These are phyloP conservation scores for Aspergillus ustus DNA, from an alignment of 2,329 filamentous ascomycete genomes.

Conservation along the genomic window DNA sequence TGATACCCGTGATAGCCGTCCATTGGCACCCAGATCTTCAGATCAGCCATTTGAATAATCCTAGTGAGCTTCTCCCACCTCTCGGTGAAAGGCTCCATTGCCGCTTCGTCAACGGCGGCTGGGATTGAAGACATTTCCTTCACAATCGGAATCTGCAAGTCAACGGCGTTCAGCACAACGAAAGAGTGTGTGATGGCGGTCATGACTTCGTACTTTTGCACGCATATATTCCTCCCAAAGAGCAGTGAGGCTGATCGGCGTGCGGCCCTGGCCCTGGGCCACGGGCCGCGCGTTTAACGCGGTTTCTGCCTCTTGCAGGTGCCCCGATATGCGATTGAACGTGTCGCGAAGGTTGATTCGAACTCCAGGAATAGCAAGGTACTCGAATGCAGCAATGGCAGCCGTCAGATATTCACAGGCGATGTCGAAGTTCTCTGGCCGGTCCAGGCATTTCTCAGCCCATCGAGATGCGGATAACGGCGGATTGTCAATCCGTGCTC, in stretches of 20 bases:
- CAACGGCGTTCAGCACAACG: conserved; percentile 24
- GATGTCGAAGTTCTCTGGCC: conserved; percentile 24
- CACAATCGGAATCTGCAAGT: conserved; percentile 21
- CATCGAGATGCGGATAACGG: conserved; percentile 29
- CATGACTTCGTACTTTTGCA: conserved; percentile 29
- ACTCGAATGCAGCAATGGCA: conserved; percentile 30
- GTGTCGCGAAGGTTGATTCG: conserved; percentile 25
- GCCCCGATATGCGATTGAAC: conserved; percentile 30
- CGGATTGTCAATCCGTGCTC: conserved; percentile 6
- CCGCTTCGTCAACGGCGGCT: no score
- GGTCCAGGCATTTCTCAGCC: conserved; percentile 27
- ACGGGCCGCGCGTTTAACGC: conserved; percentile 23
- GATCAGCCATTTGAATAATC: conserved; percentile 24
- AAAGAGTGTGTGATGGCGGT: conserved; percentile 29
- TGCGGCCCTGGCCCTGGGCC: background rate
- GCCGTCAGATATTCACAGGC: conserved; percentile 30
- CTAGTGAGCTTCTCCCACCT: conserved; percentile 19
- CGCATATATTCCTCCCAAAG: conserved; percentile 31
- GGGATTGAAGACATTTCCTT: conserved; percentile 5
- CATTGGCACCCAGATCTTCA: conserved; percentile 31
- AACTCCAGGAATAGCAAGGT: conserved; percentile 25
- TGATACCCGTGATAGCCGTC: conserved; percentile 27
- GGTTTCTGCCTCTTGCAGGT: conserved; percentile 22
- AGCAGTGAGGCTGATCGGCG: conserved; percentile 7
- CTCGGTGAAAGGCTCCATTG: background rate